Evolutionary conservation across 164 flowering plant genomes (phyloP), one percentile per base, ranked within the genome.

Genomic region (Sextonia rubra): DNA sequence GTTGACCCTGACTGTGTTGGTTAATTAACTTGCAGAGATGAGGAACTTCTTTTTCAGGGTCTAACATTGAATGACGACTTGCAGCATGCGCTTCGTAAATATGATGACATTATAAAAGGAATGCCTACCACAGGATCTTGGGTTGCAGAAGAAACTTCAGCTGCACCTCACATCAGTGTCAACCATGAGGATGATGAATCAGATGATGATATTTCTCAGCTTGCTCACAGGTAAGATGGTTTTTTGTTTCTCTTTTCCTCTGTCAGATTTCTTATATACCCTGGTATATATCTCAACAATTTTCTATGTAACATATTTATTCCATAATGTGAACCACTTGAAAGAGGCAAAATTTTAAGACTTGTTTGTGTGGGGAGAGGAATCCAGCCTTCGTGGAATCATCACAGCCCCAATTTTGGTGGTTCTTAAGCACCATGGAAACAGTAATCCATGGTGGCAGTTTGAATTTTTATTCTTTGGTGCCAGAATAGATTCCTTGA

Each of bases 151-250:
- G 58, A 52, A 11, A 52, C 17, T 52, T 1, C 20, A 3, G 81
- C 79, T 71, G 75, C 84, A 49, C 86, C 92, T 52, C 84, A 87
- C 69, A 81, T 87, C 74, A 85, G 86, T 84, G 87, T 89, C 70
- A 86, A 80, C 78, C 97, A 88, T 69, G 99, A 91, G 76, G 97
- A 90, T 76, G 97, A 94, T 76, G 99, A 90, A 61, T 81, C 93
- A 47, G 99, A 94, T 70, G 99, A 94, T 78, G 97, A 94, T 74
- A 89, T 89, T 82, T 69, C 94, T 69, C 97, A 90, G 77, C 78
- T 94, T 49, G 76, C 94, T 75, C 96, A 78, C 81, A 91, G 99
- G 99, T 90, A 72, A 73, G 22, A 55, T 0, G 9, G 52, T 62
- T 60, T 64, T 17, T 47, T 11, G 14, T 60, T 47, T 22, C 9